These are phyloP conservation scores for Dillenia turbinata DNA, from an alignment of 164 flowering plant genomes.

Conservation along the genomic window DNA sequence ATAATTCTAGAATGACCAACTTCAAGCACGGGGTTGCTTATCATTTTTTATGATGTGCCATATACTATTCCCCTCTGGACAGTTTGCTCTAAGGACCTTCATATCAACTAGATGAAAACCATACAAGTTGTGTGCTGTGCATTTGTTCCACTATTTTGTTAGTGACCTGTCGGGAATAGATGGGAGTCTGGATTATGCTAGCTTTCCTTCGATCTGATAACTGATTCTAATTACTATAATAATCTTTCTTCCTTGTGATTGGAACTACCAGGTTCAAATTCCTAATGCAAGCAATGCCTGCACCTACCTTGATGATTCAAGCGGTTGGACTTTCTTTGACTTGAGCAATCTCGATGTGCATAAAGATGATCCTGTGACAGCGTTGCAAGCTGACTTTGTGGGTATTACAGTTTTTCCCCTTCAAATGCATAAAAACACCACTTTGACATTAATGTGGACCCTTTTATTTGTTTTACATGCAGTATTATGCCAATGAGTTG, in stretches of 20 bases:
- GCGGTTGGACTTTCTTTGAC: slow-evolving; percentile 66
- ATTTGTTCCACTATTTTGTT: not conserved
- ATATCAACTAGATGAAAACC: no score
- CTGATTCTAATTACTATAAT: no score
- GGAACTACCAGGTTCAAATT: slow-evolving; percentile 35
- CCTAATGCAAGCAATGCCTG: slow-evolving; percentile 49
- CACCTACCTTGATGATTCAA: slow-evolving; percentile 41
- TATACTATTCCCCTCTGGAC: no score
- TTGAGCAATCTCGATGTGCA: slow-evolving; percentile 51
- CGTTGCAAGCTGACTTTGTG: slow-evolving; percentile 56
- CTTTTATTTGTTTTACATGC: slow-evolving; percentile 12
- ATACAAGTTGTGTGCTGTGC: no score
- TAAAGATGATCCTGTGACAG: slow-evolving; percentile 39
- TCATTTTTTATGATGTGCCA: no score
- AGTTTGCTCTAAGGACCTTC: no score
- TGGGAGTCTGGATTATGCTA: no score
- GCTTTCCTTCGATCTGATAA: no score
- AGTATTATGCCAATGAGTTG: slow-evolving; percentile 58
- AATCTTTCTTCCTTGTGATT: no score
- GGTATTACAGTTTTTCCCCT: slow-evolving; percentile 17
- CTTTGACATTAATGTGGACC: not conserved
- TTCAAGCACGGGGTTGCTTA: no score
- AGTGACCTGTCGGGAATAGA: no score
- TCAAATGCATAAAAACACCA: not conserved
- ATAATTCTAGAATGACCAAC: no score